Evolutionary conservation across 108 stramenopile genomes (phyloP).

Genomic region (Cylindrotheca closterium): DNA sequence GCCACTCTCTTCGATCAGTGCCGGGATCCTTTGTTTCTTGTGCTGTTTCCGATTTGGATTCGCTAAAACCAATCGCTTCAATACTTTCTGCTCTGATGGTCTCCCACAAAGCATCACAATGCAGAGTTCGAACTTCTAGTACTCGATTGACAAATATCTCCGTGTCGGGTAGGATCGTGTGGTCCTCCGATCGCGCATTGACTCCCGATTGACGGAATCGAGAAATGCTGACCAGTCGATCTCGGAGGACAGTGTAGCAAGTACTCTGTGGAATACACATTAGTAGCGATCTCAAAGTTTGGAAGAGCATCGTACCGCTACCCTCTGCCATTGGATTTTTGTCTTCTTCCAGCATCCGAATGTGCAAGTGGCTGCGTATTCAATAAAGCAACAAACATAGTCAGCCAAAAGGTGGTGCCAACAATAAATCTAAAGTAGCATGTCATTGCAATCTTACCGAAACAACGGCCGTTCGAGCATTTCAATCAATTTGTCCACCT

Average conservation of each 20-base stretch:
- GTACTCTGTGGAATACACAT: slow-evolving; percentile 87
- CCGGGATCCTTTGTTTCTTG: slow-evolving; percentile 38
- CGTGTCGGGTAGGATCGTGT: slow-evolving; percentile 30
- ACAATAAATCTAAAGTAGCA: background rate
- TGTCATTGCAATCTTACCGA: slow-evolving; percentile 27
- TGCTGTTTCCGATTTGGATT: slow-evolving; percentile 6
- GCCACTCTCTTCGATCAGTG: slow-evolving; percentile 65
- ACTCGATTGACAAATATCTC: slow-evolving; percentile 64
- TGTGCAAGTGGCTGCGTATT: slow-evolving; percentile 53
- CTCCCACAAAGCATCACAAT: slow-evolving; percentile 77
- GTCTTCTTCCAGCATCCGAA: slow-evolving; percentile 79
- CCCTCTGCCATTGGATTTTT: slow-evolving; percentile 68
- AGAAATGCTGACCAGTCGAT: slow-evolving; percentile 64
- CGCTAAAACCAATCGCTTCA: slow-evolving; percentile 26
- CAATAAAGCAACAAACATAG: background rate
- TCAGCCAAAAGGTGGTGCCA: background rate
- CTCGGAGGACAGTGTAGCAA: slow-evolving; percentile 69
- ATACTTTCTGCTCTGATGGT: slow-evolving; percentile 79
- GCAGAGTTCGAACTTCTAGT: slow-evolving; percentile 54
- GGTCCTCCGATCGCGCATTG: slow-evolving; percentile 12
- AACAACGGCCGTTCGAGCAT: slow-evolving; percentile 83
- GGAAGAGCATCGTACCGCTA: slow-evolving; percentile 85
- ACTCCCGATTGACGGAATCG: slow-evolving; percentile 75
- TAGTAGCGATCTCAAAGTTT: slow-evolving; percentile 60
- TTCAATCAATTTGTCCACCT: slow-evolving; percentile 80